phyloP scores from a whole-genome alignment of 2,329 filamentous ascomycete species.

The Mariannaea elegans region DNA sequence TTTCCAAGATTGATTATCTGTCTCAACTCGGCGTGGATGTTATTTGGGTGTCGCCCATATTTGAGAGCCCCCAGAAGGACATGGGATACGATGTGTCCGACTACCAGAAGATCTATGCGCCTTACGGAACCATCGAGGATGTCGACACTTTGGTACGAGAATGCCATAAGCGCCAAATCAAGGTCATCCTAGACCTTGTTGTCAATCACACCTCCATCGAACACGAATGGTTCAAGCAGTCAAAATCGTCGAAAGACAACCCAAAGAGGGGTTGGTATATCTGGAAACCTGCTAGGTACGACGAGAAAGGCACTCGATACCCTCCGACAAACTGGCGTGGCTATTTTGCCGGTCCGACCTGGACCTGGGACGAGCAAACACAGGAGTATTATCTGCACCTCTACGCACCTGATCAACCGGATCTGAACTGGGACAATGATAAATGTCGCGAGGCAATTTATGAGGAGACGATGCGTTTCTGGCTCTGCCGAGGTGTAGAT shows the following conservation, averaged over 20 bases:
- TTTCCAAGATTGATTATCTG: slow-evolving; percentile 71
- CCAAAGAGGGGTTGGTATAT: slow-evolving; percentile 71
- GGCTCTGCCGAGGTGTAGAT: slow-evolving; percentile 74
- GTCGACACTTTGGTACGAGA: slow-evolving; percentile 70
- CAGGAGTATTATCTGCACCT: slow-evolving; percentile 67
- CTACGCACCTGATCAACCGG: slow-evolving; percentile 75
- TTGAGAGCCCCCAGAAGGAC: slow-evolving; percentile 68
- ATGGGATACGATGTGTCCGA: slow-evolving; percentile 80
- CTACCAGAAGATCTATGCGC: slow-evolving; percentile 71
- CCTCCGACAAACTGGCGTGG: slow-evolving; percentile 68
- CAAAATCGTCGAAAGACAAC: slow-evolving; percentile 58
- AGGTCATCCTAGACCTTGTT: slow-evolving; percentile 76
- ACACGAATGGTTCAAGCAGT: slow-evolving; percentile 67
- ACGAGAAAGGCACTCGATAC: slow-evolving; percentile 60
- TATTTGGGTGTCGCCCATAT: slow-evolving; percentile 66
- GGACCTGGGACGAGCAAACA: slow-evolving; percentile 61
- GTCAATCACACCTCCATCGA: slow-evolving; percentile 73
- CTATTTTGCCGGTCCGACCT: slow-evolving; percentile 58
- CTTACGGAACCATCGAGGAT: slow-evolving; percentile 73
- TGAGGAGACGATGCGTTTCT: slow-evolving; percentile 73
- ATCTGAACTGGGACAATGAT: slow-evolving; percentile 79
- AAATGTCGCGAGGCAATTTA: slow-evolving; percentile 74
- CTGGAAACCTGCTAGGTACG: slow-evolving; percentile 67
- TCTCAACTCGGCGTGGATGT: slow-evolving; percentile 68
- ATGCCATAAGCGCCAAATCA: slow-evolving; percentile 68